Evolutionary conservation across 2,329 filamentous ascomycete species (phyloP).

Genomic region (Lasiodiplodia sp.): DNA sequence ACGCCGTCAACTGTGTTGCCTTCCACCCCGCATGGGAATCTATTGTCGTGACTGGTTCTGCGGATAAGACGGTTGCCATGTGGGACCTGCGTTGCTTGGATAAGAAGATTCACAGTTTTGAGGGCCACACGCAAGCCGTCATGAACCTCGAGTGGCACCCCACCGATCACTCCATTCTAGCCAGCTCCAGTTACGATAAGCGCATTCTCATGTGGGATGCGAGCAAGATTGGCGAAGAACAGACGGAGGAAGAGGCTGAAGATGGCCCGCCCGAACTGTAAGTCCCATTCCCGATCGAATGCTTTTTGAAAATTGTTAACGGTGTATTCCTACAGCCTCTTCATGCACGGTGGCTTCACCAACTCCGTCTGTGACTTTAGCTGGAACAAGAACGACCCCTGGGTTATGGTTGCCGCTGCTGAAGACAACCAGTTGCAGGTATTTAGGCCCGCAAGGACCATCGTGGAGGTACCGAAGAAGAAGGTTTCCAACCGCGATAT

Average conservation of each 20-base stretch:
- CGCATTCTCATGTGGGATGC: constrained; percentile 97
- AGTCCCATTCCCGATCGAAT: constrained; percentile 47
- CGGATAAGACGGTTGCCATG: constrained; percentile 91
- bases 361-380: constrained; percentile 96
- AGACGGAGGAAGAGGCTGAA: constrained; percentile 91
- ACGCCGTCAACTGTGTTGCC: constrained; percentile 94
- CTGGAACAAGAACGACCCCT: constrained; percentile 97
- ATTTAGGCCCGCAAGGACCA: constrained; percentile 57
- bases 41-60: constrained; percentile 89
- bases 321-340: constrained; percentile 64
- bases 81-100: constrained; percentile 95
- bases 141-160: constrained; percentile 96
- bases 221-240: constrained; percentile 89
- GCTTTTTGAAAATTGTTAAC: not conserved
- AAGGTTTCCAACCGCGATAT: constrained; percentile 48
- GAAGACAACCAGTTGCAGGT: constrained; percentile 98
- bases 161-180: constrained; percentile 84
- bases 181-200: constrained; percentile 90
- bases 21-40: constrained; percentile 95
- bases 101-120: constrained; percentile 86
- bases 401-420: constrained; percentile 93
- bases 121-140: constrained; percentile 87
- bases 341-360: constrained; percentile 99
- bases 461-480: constrained; percentile 46
- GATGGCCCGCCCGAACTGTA: constrained; percentile 95